Evolutionary conservation across 176 grass and related monocot genomes (phyloP), one percentile per base, ranked within the genome.

Genomic region (Oryza brachyantha): DNA sequence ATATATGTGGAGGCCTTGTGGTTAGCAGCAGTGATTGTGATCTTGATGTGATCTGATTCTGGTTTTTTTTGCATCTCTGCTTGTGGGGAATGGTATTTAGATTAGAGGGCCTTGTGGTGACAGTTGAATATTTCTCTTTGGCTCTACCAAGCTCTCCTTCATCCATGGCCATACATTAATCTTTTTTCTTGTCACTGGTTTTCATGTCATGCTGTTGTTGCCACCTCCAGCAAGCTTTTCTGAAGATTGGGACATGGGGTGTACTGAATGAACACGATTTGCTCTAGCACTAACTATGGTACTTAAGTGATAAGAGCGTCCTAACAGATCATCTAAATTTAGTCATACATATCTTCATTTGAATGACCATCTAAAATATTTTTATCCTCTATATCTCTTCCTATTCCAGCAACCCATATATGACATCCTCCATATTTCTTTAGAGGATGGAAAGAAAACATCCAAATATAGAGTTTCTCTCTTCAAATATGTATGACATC

Each of bases 41-140:
- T 11, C 26, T 77, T 68, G 34, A 79, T 36, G 63, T 80, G 66
- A 69, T 61, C 27, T 25, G 78, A 62, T 29, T 65, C 57, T 68
- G 24, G 75, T 74, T 74, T 66, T 52, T n/a, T n/a, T n/a, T n/a
- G 29, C 10, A 57, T 54, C 66, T 74, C 66, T 79, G 17, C 0
- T 24, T 74, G 61, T 68, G 80, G 65, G 75, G 19, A 13, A 16
- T 45, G 42, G 11, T 31, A 50, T 13, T 14, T n/a, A 46, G 4
- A 19, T 14, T 13, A 28, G 45, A 4, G 36, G 57, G 13, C 13
- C 68, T 43, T 17, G 50, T 16, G 8, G 19, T 66, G 85, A 83
- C 68, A 79, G 68, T 48, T 79, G 86, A 46, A 29, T 46, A 73
- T 48, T 73, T 74, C 38, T 1, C 66, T 78, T 87, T n/a, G 57